A percentile compares a stretch with the other conserved stretches of the same genome.
These are phyloP conservation scores for Lagerstroemia speciosa DNA, from an alignment of 345 rosid species.

Conservation along the genomic window DNA sequence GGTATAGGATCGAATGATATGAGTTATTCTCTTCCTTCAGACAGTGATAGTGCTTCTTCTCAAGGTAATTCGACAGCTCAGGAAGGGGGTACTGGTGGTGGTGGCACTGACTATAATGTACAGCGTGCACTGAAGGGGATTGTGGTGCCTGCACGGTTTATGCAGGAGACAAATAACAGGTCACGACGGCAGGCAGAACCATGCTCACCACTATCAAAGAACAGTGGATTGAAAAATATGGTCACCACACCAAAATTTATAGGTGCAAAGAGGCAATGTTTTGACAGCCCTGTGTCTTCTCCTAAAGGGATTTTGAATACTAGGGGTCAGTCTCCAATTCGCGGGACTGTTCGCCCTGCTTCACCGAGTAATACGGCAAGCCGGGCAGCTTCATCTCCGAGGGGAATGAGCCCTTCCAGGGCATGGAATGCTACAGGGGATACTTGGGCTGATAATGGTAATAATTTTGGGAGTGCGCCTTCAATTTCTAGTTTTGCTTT, in stretches of 20 bases:
- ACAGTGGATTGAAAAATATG: constrained; percentile 25
- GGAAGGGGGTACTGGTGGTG: constrained; percentile 17
- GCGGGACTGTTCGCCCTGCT: constrained; percentile 46
- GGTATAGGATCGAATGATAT: constrained; percentile 23
- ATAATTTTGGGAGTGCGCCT: constrained; percentile 26
- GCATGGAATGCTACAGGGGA: constrained; percentile 32
- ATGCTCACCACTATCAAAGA: constrained; percentile 29
- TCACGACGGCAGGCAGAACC: constrained; percentile 39
- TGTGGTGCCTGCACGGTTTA: constrained; percentile 42
- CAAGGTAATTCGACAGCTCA: constrained; percentile 44
- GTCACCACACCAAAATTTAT: constrained; percentile 25
- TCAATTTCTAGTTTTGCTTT: constrained; percentile 77
- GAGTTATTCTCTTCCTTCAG: constrained; percentile 45
- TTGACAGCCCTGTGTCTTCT: constrained; percentile 47
- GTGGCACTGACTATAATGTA: constrained; percentile 17
- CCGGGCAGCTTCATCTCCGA: constrained; percentile 48
- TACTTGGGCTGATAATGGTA: constrained; percentile 25
- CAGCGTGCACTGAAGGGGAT: constrained; percentile 28
- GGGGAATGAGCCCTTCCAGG: constrained; percentile 65
- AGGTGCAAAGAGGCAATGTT: constrained; percentile 34
- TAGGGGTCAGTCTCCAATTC: constrained; percentile 51
- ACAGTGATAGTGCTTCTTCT: constrained; percentile 81
- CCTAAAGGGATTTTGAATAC: constrained; percentile 41
- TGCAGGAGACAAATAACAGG: constrained; percentile 42
- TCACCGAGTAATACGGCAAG: constrained; percentile 57